Base-by-base conservation (phyloP, 2,329 filamentous ascomycete species). In the Ascochyta fabae region DNA sequence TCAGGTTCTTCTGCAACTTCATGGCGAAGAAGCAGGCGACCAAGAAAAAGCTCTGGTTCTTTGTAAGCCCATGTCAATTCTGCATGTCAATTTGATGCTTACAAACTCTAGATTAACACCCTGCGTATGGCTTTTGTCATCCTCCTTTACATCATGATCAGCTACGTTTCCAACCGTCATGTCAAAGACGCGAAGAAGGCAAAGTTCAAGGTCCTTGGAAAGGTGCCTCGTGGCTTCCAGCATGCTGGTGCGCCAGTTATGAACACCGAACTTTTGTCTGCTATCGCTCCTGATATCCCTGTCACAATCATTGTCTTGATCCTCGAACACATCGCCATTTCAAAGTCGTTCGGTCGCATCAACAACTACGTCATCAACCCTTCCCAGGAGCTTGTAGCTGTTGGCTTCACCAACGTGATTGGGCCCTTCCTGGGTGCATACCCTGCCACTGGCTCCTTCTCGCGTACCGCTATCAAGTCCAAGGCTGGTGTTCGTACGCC, bases 301-400 rank as follows among this genome's bases (percentile, higher is more conserved):
- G 90, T 90, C 6, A 88, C 90, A 0, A 88, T 97, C 51, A 96
- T 98, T 64, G 92, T 99, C 16, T 83, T 98, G 55, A 83, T 99
- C 29, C 96, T 98, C 61, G 95, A 99, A 77, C 94, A 99, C 73
- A 96, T 98, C 67, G 92, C 94, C 40, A 98, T 98, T 61, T 92
- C 93, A 22, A 99, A 98, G 75, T 97, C 93, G 0, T 98, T 99
- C 66, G 94, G 95, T 10, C 86, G 94, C 59, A 86, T 97, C 66
- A 97, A 97, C 81, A 96, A 96, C 79, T 99, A 99, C 77, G 89
- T 87, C n/a, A 97, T 99, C 72, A 88, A 97, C 66, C 93, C 94
- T 0, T 97, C 94, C 0, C 94, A 99, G 74, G 94, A 99, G 75
- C 85, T 99, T 78, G 91, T 99, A 40, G 94, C 92, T 23, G 96